These are phyloP conservation scores for Botrytis byssoidea DNA, from an alignment of 2,329 filamentous ascomycete genomes.

Conservation along the genomic window DNA sequence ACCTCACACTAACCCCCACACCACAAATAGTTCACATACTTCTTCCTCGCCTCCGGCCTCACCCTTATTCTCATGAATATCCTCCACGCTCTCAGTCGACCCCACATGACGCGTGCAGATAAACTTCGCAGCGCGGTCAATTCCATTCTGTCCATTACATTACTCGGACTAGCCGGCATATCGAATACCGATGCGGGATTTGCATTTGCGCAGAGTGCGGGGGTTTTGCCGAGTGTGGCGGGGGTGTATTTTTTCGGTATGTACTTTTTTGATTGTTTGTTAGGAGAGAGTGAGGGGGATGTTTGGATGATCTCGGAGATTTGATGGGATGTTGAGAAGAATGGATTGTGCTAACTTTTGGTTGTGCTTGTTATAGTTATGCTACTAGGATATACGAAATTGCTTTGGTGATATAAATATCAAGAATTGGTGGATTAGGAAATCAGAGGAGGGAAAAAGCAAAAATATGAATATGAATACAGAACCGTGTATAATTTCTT, in stretches of 20 bases:
- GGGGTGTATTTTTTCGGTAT: slow-evolving; percentile 3
- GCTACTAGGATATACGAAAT: slow-evolving; percentile 10
- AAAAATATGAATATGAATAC: too few relatives aligned
- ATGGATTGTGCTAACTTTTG: background rate
- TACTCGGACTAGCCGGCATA: slow-evolving; percentile 15
- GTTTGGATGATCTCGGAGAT: too few relatives aligned
- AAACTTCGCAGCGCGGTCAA: slow-evolving; percentile 14
- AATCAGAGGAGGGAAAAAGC: too few relatives aligned
- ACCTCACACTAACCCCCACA: background rate
- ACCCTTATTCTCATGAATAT: slow-evolving; percentile 31
- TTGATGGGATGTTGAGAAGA: too few relatives aligned
- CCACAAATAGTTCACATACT: slow-evolving; percentile 29
- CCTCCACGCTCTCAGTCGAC: slow-evolving; percentile 25
- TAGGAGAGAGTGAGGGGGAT: too few relatives aligned
- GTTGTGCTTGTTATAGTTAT: background rate
- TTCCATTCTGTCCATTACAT: slow-evolving; percentile 6
- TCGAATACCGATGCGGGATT: slow-evolving; percentile 10
- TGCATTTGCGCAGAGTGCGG: slow-evolving; percentile 21
- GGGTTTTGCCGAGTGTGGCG: slow-evolving; percentile 23
- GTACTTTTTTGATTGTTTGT: background rate
- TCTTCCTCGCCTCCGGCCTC: slow-evolving; percentile 30
- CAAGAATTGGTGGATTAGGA: too few relatives aligned
- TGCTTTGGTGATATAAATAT: background rate
- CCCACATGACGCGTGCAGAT: slow-evolving; percentile 13
- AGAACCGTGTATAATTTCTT: too few relatives aligned